phyloP scores from a whole-genome alignment of 805 yeast species.

The Pichia kluyveri region DNA sequence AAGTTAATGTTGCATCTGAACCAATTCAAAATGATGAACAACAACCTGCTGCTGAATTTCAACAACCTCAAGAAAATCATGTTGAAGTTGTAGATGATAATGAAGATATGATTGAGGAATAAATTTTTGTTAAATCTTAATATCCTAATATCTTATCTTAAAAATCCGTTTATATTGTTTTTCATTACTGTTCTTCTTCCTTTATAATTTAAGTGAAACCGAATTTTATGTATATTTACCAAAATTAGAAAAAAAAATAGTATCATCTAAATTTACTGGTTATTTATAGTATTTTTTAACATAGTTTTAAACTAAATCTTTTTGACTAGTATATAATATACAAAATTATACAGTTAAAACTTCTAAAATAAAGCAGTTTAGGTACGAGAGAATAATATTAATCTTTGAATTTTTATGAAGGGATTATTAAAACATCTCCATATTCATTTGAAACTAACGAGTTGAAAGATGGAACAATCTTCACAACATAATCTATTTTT shows the following conservation, averaged over 20 bases:
- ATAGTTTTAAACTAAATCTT: too few relatives aligned
- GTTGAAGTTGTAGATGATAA: conserved; percentile 9
- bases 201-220: too few relatives aligned
- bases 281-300: too few relatives aligned
- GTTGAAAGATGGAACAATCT: not conserved
- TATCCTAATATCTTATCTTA: not conserved
- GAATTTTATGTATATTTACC: too few relatives aligned
- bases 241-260: too few relatives aligned
- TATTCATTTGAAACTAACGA: not conserved
- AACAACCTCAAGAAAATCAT: not conserved
- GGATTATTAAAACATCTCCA: not conserved
- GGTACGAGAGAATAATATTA: too few relatives aligned
- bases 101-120: conserved; percentile 21
- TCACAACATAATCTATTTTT: not conserved
- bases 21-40: not conserved
- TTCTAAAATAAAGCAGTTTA: too few relatives aligned
- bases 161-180: too few relatives aligned
- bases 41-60: not conserved
- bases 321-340: too few relatives aligned
- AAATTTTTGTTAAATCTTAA: not conserved
- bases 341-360: too few relatives aligned
- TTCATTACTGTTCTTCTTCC: too few relatives aligned
- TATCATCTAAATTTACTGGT: too few relatives aligned
- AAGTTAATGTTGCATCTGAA: not conserved
- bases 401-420: not conserved